Base-by-base conservation (phyloP, 108 stramenopile species). In the Pseudonitzschia delicatissima region DNA sequence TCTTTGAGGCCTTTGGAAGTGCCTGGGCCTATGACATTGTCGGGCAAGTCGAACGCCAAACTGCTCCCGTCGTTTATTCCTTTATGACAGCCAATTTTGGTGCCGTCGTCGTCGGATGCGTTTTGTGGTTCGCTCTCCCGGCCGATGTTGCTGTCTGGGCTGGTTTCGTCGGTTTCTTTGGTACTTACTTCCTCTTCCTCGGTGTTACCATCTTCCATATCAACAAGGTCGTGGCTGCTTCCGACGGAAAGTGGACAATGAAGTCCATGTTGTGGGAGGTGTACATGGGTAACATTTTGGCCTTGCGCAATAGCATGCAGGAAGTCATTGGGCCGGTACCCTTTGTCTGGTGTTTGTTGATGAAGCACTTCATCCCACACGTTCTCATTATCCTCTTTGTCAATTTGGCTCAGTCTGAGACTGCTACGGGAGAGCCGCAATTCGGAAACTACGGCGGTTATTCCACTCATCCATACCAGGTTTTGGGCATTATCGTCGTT, bases 21-120 rank as follows among this genome's bases (percentile, higher is more conserved):
- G 87, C 82, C 11, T 88, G 87, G 87, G 61, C 83, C n/a, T 83
- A 76, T 36, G 71, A 72, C 17, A 69, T 81, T 45, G 71, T 71
- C 17, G 51, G 74, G 6, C 67, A 69, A 52, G 59, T 81, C 35
- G 71, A 72, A 31, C 36, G 40, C 23, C 58, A 73, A 7, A 82
- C 82, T 25, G 27, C 71, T 29, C 27, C 49, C 2, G 65, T 79
- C 25, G 82, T 83, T 7, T 63, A 69, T 42, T 32, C 66, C 15
- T 82, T 77, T 68, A 76, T 80, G 59, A 34, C 53, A 17, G 64
- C 76, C 39, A 81, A 67, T 13, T 88, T 81, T 60, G 82, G 77
- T 21, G 68, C 78, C 18, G 45, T 88, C 33, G 52, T 69, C n/a
- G 18, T 87, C 34, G 70, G 62, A 7, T 60, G 64, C 34, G 60